A percentile compares a stretch with the other conserved stretches of the same genome.
These are phyloP conservation scores for Penicillium verhagenii DNA, from an alignment of 495 filamentous ascomycete genomes.

Conservation along the genomic window DNA sequence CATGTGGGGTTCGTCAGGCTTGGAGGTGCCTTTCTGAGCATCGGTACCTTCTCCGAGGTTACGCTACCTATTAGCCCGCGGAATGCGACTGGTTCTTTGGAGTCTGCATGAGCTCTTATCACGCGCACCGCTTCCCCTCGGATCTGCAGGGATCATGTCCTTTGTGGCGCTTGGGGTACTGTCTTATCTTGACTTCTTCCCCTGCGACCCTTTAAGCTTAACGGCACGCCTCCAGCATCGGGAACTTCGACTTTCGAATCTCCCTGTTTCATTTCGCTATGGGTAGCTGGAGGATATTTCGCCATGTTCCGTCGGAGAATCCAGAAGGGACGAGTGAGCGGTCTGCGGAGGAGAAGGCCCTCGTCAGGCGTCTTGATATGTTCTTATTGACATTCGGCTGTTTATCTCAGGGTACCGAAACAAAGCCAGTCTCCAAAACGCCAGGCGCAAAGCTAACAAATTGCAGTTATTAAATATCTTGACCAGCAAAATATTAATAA, in stretches of 20 bases:
- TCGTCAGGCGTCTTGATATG: conserved; percentile 32
- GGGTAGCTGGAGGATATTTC: conserved; percentile 20
- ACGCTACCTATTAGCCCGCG: background rate
- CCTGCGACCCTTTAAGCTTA: background rate
- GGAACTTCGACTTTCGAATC: background rate
- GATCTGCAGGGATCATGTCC: conserved; percentile 6
- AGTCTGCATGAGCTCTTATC: conserved; percentile 14
- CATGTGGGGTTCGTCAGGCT: background rate
- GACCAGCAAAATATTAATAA: conserved; percentile 57
- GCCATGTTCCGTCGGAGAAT: conserved; percentile 2
- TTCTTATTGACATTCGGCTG: conserved; percentile 34
- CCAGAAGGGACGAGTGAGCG: conserved; percentile 11
- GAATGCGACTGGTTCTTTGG: conserved; percentile 7
- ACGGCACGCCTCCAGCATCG: background rate
- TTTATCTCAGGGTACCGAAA: conserved; percentile 28
- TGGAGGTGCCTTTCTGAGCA: background rate
- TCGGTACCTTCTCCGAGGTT: conserved; percentile 3
- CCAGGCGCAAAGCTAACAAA: background rate
- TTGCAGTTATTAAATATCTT: conserved; percentile 50
- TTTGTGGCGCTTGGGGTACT: background rate
- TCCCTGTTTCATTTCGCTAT: conserved; percentile 8
- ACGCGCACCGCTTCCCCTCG: conserved; percentile 8
- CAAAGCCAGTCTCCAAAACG: background rate
- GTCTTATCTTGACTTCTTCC: background rate
- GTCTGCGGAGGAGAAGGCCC: conserved; percentile 27